Conservation (phyloP, 306 rosid genomes). For the Citrullus amarus region DNA sequence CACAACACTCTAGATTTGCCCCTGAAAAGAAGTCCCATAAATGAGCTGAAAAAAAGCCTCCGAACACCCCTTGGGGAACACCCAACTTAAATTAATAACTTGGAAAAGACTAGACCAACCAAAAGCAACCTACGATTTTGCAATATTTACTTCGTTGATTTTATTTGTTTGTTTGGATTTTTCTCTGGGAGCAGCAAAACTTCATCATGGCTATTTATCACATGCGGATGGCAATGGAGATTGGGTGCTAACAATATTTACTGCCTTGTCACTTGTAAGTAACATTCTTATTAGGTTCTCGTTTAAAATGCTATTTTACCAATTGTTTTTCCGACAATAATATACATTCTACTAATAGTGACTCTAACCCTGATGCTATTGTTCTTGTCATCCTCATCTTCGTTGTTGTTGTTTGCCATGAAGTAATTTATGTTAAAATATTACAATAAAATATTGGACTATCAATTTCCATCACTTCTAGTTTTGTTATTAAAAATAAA, state of each 20-base stretch:
- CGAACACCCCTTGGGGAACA: neutral
- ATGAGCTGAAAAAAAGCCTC: neutral
- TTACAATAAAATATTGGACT: neutral
- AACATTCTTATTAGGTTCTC: neutral
- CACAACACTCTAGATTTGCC: neutral
- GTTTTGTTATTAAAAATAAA: neutral
- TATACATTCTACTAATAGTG: neutral
- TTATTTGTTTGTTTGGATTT: constrained; percentile 4
- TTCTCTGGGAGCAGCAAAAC: constrained; percentile 46
- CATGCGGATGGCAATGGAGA: constrained; percentile 98
- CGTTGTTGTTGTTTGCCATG: neutral
- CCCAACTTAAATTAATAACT: neutral
- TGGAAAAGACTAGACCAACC: neutral
- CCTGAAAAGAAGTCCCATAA: neutral
- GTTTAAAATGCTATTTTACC: neutral
- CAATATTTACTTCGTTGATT: neutral
- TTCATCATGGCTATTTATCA: constrained; percentile 85
- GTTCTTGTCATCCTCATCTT: neutral
- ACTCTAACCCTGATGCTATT: neutral
- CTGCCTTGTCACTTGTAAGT: constrained; percentile 86
- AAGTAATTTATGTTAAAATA: neutral
- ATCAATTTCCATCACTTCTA: neutral
- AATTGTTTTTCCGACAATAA: neutral
- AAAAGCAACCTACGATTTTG: neutral
- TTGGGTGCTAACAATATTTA: constrained; percentile 81